Conservation (phyloP, 2,329 filamentous ascomycete species). For the Aureobasidium sp. region DNA sequence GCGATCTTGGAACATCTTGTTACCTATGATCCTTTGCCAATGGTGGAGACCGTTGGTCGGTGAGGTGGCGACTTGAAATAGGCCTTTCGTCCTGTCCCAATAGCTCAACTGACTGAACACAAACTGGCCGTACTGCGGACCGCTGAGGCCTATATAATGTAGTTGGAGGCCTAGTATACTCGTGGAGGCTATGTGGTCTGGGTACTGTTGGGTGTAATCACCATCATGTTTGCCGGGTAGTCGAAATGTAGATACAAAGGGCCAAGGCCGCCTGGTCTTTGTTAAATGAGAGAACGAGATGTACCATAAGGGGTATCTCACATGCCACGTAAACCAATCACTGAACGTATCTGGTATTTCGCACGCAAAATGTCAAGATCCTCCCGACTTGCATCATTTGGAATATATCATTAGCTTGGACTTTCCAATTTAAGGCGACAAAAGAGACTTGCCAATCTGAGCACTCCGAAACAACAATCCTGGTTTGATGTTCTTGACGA, state of each 20-base stretch:
- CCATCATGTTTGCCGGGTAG: background rate
- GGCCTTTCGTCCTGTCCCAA: background rate
- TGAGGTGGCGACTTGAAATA: background rate
- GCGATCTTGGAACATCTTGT: background rate
- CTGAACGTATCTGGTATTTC: background rate
- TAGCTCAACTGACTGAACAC: background rate
- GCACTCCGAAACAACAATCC: background rate
- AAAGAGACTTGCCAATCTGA: background rate
- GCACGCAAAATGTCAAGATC: background rate
- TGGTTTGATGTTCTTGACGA: background rate
- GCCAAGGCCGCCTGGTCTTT: background rate
- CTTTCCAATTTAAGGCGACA: background rate
- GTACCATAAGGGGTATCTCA: background rate
- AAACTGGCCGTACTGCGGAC: background rate
- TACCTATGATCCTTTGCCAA: background rate
- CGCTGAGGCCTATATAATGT: background rate
- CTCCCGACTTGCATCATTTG: conserved; percentile 2
- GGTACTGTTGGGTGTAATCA: background rate
- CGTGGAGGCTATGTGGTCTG: background rate
- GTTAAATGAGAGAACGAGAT: background rate
- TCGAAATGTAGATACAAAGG: background rate
- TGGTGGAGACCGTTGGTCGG: background rate
- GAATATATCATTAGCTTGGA: background rate
- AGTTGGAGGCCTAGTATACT: conserved; percentile 1
- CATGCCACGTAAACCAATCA: conserved; percentile 12